Evolutionary conservation across 768 basidiomycete genomes (phyloP).

Genomic region (Pulveroboletus sp.): DNA sequence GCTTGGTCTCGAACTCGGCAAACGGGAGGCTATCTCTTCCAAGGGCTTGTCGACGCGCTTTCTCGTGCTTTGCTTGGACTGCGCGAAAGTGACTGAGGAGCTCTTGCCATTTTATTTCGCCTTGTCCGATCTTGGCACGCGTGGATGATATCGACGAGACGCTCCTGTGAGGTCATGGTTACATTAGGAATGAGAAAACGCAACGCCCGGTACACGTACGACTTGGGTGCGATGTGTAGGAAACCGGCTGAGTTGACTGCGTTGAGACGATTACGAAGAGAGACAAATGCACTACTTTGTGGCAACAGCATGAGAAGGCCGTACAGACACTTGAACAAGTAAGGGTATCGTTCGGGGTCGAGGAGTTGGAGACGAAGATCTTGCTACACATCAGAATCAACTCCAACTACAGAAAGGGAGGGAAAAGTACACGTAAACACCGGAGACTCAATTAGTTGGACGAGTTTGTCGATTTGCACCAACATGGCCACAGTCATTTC

Average conservation of each 20-base stretch:
- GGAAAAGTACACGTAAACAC: slow-evolving; percentile 84
- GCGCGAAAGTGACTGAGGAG: slow-evolving; percentile 87
- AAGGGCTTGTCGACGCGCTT: slow-evolving; percentile 72
- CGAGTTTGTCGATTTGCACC: slow-evolving; percentile 95
- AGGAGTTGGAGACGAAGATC: slow-evolving; percentile 89
- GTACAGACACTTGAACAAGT: slow-evolving; percentile 96
- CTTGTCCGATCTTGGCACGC: slow-evolving; percentile 74
- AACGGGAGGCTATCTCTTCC: slow-evolving; percentile 59
- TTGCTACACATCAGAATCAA: slow-evolving; percentile 25
- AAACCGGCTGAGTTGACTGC: slow-evolving; percentile 95
- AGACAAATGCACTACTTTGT: slow-evolving; percentile 94
- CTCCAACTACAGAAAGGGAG: background rate
- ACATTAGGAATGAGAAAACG: background rate
- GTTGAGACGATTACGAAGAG: slow-evolving; percentile 87
- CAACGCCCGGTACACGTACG: slow-evolving; percentile 43
- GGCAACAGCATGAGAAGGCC: slow-evolving; percentile 95
- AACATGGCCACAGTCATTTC: slow-evolving; percentile 94
- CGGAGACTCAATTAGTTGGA: slow-evolving; percentile 96
- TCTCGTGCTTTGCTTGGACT: slow-evolving; percentile 89
- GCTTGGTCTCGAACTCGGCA: slow-evolving; percentile 37
- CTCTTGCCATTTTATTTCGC: slow-evolving; percentile 97
- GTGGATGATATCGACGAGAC: slow-evolving; percentile 32
- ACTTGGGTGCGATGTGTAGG: slow-evolving; percentile 81
- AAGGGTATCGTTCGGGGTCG: slow-evolving; percentile 94
- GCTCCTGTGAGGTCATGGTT: slow-evolving; percentile 29